These are phyloP conservation scores for Thermothelomyces thermophilus DNA, from an alignment of 2,329 filamentous ascomycete species.

Conservation along the genomic window DNA sequence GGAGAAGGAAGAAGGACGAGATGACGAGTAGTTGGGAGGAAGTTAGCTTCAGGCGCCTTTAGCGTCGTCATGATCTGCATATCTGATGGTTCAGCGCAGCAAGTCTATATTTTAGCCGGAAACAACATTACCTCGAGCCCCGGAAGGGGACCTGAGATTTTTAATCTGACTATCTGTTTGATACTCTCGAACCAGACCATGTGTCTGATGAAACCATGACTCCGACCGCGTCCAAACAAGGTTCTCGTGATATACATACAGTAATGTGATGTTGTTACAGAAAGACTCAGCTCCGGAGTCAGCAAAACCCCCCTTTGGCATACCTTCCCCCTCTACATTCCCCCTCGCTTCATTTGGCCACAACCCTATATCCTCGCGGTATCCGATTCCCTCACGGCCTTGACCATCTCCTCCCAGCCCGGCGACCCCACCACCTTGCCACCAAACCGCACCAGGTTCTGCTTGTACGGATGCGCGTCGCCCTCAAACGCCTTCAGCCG, in stretches of 20 bases:
- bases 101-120: no score
- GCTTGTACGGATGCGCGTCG: slow-evolving; percentile 81
- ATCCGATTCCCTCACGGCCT: slow-evolving; percentile 44
- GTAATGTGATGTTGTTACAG: slow-evolving; percentile 10
- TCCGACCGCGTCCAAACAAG: neutral
- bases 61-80: no score
- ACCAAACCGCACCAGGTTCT: slow-evolving; percentile 72
- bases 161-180: no score
- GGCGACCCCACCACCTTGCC: slow-evolving; percentile 49
- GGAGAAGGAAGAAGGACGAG: no score
- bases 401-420: slow-evolving; percentile 48
- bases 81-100: no score
- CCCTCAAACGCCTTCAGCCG: slow-evolving; percentile 95
- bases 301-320: no score
- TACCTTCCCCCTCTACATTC: neutral
- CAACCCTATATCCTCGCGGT: slow-evolving; percentile 42
- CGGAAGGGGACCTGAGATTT: no score
- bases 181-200: no score
- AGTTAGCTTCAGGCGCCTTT: no score
- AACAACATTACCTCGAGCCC: no score
- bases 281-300: neutral
- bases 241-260: slow-evolving; percentile 1
- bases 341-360: neutral
- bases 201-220: neutral
- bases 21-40: neutral